Conservation (phyloP, 495 filamentous ascomycete genomes). For the Penicillium goetzii region DNA sequence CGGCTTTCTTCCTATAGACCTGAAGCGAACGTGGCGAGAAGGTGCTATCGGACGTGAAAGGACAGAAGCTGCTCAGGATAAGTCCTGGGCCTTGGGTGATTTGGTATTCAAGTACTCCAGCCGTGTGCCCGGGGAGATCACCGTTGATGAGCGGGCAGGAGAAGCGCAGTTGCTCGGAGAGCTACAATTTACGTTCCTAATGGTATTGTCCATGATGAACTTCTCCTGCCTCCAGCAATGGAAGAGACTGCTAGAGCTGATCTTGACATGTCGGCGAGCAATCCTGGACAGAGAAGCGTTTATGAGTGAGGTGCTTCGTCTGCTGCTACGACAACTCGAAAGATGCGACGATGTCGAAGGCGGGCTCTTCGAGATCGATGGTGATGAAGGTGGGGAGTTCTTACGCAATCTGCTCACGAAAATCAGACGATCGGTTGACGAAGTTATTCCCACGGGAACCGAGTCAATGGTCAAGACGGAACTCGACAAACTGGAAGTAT, state of each 20-base stretch:
- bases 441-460: conserved; percentile 37
- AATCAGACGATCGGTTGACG: conserved; percentile 52
- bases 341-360: conserved; percentile 71
- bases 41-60: conserved; percentile 71
- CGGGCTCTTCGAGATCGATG: conserved; percentile 57
- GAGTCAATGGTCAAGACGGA: conserved; percentile 49
- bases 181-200: conserved; percentile 82
- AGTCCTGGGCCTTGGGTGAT: conserved; percentile 68
- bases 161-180: conserved; percentile 73
- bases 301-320: conserved; percentile 61
- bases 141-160: conserved; percentile 28
- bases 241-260: conserved; percentile 72
- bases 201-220: conserved; percentile 80
- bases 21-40: conserved; percentile 68
- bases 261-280: conserved; percentile 69
- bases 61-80: conserved; percentile 71
- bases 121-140: conserved; percentile 20
- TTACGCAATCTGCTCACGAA: conserved; percentile 57
- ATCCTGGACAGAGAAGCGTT: conserved; percentile 59
- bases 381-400: conserved; percentile 58
- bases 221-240: conserved; percentile 87
- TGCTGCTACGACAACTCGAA: conserved; percentile 70
- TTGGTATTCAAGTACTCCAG: conserved; percentile 45
- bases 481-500: conserved; percentile 60
- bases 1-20: conserved; percentile 51